Evolutionary conservation across 495 filamentous ascomycete genomes (phyloP).

Genomic region (Hyaloscypha finlandica): DNA sequence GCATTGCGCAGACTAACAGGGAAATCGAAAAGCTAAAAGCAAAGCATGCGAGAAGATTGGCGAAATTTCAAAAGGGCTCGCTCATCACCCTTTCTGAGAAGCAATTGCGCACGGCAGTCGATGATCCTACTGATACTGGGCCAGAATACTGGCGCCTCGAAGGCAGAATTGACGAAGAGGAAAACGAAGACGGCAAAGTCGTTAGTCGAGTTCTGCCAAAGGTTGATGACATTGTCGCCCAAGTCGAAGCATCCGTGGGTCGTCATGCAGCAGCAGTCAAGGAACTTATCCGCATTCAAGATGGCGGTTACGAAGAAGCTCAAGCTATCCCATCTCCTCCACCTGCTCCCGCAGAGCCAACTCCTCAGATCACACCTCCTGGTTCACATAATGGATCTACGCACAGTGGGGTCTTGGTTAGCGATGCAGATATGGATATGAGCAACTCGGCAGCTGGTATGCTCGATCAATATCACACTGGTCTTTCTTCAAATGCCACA

Average conservation of each 20-base stretch:
- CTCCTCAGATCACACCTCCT: slow-evolving; percentile 23
- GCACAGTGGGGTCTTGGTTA: slow-evolving; percentile 52
- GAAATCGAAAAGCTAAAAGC: slow-evolving; percentile 83
- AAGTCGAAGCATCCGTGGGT: slow-evolving; percentile 57
- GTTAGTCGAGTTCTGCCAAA: slow-evolving; percentile 59
- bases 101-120: slow-evolving; percentile 56
- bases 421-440: slow-evolving; percentile 66
- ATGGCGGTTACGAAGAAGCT: slow-evolving; percentile 68
- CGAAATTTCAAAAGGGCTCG: slow-evolving; percentile 68
- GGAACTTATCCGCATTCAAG: slow-evolving; percentile 66
- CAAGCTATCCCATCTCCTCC: slow-evolving; percentile 40
- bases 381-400: slow-evolving; percentile 34
- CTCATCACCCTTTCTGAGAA: slow-evolving; percentile 65
- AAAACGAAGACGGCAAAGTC: slow-evolving; percentile 57
- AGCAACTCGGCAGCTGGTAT: slow-evolving; percentile 61
- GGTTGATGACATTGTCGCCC: slow-evolving; percentile 65
- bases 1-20: slow-evolving; percentile 63
- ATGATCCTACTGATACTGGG: slow-evolving; percentile 54
- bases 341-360: slow-evolving; percentile 24
- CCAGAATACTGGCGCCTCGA: slow-evolving; percentile 66
- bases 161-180: slow-evolving; percentile 56
- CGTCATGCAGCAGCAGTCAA: slow-evolving; percentile 50
- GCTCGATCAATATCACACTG: slow-evolving; percentile 63
- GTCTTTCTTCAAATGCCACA: slow-evolving; percentile 53
- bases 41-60: slow-evolving; percentile 72